Evolutionary conservation across 768 basidiomycete genomes (phyloP).

Genomic region (Amanita thiersii): DNA sequence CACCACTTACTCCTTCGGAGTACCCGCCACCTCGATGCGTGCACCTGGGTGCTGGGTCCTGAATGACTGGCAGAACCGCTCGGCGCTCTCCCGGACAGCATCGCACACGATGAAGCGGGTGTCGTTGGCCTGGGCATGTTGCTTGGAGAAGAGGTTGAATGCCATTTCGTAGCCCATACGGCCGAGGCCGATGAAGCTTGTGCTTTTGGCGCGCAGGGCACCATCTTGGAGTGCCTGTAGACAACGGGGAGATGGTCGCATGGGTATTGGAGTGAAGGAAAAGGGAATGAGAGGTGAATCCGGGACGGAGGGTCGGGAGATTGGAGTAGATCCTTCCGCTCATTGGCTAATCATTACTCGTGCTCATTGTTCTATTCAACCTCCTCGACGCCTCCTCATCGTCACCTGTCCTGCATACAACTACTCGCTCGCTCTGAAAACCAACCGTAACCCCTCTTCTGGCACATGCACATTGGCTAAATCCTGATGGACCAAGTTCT

Average conservation of each 20-base stretch:
- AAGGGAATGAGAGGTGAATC: too few species aligned
- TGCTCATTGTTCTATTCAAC: too few species aligned
- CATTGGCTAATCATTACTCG: too few species aligned
- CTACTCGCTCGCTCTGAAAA: too few species aligned
- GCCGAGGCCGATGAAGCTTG: slow-evolving; percentile 81
- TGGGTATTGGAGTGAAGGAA: slow-evolving; percentile 20
- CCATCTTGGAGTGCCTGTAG: slow-evolving; percentile 30
- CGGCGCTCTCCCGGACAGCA: slow-evolving; percentile 50
- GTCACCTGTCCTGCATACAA: too few species aligned
- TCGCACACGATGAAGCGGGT: slow-evolving; percentile 74
- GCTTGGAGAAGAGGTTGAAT: slow-evolving; percentile 75
- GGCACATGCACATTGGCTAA: too few species aligned
- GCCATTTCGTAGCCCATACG: slow-evolving; percentile 88
- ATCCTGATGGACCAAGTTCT: too few species aligned
- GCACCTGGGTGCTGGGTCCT: slow-evolving; percentile 49
- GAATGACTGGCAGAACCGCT: slow-evolving; percentile 50
- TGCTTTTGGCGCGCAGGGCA: slow-evolving; percentile 36
- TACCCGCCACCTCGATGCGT: slow-evolving; percentile 46
- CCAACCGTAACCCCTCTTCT: too few species aligned
- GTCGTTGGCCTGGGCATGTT: slow-evolving; percentile 41
- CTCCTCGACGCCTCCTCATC: too few species aligned
- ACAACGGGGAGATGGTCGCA: slow-evolving; percentile 42
- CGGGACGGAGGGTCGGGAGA: too few species aligned
- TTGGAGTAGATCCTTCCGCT: too few species aligned
- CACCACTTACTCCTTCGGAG: slow-evolving; percentile 65